These are phyloP conservation scores for Amylocarpus encephaloides DNA, from an alignment of 2,329 filamentous ascomycete genomes.

Conservation along the genomic window DNA sequence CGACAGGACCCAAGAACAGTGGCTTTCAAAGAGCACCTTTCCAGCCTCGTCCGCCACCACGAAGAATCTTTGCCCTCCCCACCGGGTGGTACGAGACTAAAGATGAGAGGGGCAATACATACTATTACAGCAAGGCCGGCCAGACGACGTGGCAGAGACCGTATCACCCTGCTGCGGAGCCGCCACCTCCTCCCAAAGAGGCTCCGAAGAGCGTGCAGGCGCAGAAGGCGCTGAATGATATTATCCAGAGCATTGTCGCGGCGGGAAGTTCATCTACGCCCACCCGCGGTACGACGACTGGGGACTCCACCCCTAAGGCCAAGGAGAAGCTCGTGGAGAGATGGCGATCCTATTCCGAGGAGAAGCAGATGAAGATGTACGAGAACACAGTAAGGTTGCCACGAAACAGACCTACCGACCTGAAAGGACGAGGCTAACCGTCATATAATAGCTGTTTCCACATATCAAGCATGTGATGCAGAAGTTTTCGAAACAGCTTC, in stretches of 20 bases:
- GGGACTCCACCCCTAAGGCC: conserved; percentile 44
- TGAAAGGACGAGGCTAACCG: conserved; percentile 14
- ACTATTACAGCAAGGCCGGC: conserved; percentile 79
- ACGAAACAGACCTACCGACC: not conserved
- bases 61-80: conserved; percentile 57
- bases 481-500: conserved; percentile 80
- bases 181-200: conserved; percentile 48
- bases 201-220: conserved; percentile 37
- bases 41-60: conserved; percentile 48
- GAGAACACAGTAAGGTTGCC: conserved; percentile 82
- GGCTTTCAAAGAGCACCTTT: conserved; percentile 48
- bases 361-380: conserved; percentile 93
- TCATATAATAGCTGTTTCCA: conserved; percentile 67
- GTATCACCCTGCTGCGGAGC: conserved; percentile 59
- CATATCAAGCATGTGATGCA: conserved; percentile 80
- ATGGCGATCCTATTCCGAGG: conserved; percentile 62
- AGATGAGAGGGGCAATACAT: conserved; percentile 63
- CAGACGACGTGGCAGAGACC: conserved; percentile 78
- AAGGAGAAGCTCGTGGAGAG: conserved; percentile 61
- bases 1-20: conserved; percentile 41
- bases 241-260: conserved; percentile 72
- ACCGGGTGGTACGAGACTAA: conserved; percentile 79
- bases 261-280: conserved; percentile 39
- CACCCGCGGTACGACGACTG: conserved; percentile 56
- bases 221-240: conserved; percentile 73